Base-by-base conservation (phyloP, 768 basidiomycete genomes). In the Serpula lacrymans region DNA sequence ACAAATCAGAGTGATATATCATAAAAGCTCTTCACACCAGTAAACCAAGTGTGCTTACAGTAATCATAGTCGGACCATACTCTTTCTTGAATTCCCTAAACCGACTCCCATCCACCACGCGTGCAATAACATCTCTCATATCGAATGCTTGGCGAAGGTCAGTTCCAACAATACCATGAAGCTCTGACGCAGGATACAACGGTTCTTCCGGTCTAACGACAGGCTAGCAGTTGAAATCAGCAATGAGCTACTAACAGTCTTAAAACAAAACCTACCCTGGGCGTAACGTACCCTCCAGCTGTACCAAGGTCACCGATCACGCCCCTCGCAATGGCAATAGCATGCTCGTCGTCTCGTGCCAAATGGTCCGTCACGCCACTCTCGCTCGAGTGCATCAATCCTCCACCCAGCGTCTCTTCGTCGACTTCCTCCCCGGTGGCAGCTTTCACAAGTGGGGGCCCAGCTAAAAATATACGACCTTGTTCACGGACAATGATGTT, bases 71-170 rank as follows among this genome's bases (percentile, higher is more conserved):
- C 20, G 84, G 64, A 6, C 92, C 93, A 54, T 94, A 97, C 57
- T 95, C 94, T 57, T 85, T 87, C 75, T 97, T 97, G 72, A 95
- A 97, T 60, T 97, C 93, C 45, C 90, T 74, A 57, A 97, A 94
- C 32, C 78, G 77, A 54, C 88, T 92, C 2, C 93, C 91, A 48
- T 97, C 93, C 7, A 93, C 91, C 28, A 94, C 68, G 20, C 93
- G 82, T 20, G 92, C 84, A 50, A 97, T 91, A 10, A 97, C 83
- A 57, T 96, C 93, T 26, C 90, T 75, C 85, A 95, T 92, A 59
- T 96, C 92, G 57, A 94, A 95, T 0, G 84, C 65, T 61, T 94
- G 90, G 18, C 87, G 79, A 16, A 85, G 74, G 54, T 96, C 93
- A 3, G 89, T 87, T 5, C 91, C 91, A 21, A 95, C 90, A 46